Base-by-base conservation (phyloP, 1,284 basidiomycete species). In the Sporisorium scitamineum region DNA sequence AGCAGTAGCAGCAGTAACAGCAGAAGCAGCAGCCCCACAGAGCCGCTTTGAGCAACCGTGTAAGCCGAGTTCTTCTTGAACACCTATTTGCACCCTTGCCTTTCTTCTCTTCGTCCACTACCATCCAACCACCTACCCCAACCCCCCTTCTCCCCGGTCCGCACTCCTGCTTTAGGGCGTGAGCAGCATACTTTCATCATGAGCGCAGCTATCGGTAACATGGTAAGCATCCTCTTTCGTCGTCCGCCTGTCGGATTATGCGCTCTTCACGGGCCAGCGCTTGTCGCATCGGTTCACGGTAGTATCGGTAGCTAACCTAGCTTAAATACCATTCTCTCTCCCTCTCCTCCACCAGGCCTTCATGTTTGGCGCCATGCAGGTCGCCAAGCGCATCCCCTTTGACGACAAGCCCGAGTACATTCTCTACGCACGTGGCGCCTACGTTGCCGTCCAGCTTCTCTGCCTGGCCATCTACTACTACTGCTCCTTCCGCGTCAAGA, bases 311-410 rank as follows among this genome's bases (percentile, higher is more conserved):
- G 41, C 51, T 60, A 57, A 58, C 61, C 20, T 29, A 32, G n/a
- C 6, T 14, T 47, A n/a, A 37, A 9, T 39, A 39, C 34, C 44
- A 18, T n/a, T 4, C n/a, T 4, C 16, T 24, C 22, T 11, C 34
- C 5, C 34, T n/a, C 20, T 44, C n/a, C 11, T 42, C 5, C 24
- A 29, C n/a, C 54, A 78, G 70, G 73, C 68, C 61, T 76, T 77
- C 57, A 80, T 75, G 73, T 71, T 77, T 80, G 79, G 82, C 75
- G 75, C 73, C 60, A 85, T 86, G 81, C 84, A 86, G 78, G 93
- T 97, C 86, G 94, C 94, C 76, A 90, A 93, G 80, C 92, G 91
- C 87, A 92, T 98, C 78, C 92, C 94, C 16, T 95, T 97, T 81
- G 94, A 97, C 52, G 91, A 97, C 86, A 74, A 83, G 45, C 94